These are phyloP conservation scores for Heracleum sosnowskyi DNA, from an alignment of 129 eudicot genomes.

Conservation along the genomic window DNA sequence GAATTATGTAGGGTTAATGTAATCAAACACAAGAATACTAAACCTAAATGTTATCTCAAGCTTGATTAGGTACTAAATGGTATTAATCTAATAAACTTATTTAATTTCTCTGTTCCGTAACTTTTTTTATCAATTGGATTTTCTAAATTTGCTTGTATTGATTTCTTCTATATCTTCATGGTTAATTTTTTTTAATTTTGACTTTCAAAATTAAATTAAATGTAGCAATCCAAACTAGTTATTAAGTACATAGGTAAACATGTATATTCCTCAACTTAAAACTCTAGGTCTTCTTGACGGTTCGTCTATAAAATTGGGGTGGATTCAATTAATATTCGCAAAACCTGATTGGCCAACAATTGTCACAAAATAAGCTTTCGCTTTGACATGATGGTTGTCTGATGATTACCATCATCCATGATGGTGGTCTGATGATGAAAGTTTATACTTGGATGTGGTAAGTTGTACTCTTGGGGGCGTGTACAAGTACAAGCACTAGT, in stretches of 20 bases:
- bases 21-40: too few relatives aligned
- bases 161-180: too few relatives aligned
- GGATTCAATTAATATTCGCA: not conserved
- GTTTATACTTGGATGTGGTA: not conserved
- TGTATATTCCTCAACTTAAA: not conserved
- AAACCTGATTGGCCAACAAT: not conserved
- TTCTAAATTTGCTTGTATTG: too few relatives aligned
- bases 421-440: not conserved
- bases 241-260: not conserved
- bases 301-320: not conserved
- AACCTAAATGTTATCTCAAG: too few relatives aligned
- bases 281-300: too few relatives aligned
- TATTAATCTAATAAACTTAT: too few relatives aligned
- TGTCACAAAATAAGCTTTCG: not conserved
- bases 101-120: not conserved
- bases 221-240: not conserved
- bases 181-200: too few relatives aligned
- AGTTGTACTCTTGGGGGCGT: not conserved
- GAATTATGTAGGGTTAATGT: not conserved
- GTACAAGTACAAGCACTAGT: slow-evolving; percentile 1
- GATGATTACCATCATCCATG: not conserved
- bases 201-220: too few relatives aligned
- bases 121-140: not conserved
- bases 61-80: too few relatives aligned
- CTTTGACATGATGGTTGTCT: not conserved